These are phyloP conservation scores for Psilocybe azurescens DNA, from an alignment of 768 basidiomycete species.

Conservation along the genomic window DNA sequence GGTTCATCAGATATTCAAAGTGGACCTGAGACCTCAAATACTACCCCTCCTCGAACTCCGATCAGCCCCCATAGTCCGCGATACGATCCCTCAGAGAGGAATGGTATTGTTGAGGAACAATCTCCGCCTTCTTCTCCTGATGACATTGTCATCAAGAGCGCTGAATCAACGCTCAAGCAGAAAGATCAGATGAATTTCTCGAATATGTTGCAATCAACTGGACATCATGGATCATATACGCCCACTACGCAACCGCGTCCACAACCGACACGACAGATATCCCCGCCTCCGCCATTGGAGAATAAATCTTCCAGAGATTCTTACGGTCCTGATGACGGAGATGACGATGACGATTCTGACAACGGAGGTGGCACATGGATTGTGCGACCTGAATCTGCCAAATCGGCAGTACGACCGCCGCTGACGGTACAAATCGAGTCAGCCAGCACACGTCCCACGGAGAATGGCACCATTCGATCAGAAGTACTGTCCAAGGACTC, in stretches of 20 bases:
- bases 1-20: slow-evolving; percentile 42
- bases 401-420: slow-evolving; percentile 42
- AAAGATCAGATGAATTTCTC: slow-evolving; percentile 26
- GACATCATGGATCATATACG: slow-evolving; percentile 14
- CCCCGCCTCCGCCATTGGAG: slow-evolving; percentile 20
- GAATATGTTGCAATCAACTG: slow-evolving; percentile 22
- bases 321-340: slow-evolving; percentile 18
- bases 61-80: slow-evolving; percentile 53
- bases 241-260: slow-evolving; percentile 1
- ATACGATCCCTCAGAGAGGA: slow-evolving; percentile 24
- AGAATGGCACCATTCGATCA: slow-evolving; percentile 7
- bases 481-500: slow-evolving; percentile 15
- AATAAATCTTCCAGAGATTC: slow-evolving; percentile 13
- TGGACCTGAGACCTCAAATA: slow-evolving; percentile 47
- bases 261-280: slow-evolving; percentile 9
- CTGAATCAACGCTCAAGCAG: slow-evolving; percentile 28
- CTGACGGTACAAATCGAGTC: slow-evolving; percentile 50
- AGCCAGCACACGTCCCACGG: slow-evolving; percentile 8
- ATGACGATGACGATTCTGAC: slow-evolving; percentile 49
- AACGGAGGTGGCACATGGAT: slow-evolving; percentile 44
- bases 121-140: slow-evolving; percentile 30
- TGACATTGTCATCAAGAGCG: slow-evolving; percentile 10
- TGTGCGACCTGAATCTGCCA: slow-evolving; percentile 28
- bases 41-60: slow-evolving; percentile 68
- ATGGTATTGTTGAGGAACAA: slow-evolving; percentile 26